phyloP scores from a whole-genome alignment of 1,284 basidiomycete species.

The Albatrellus sp. region DNA sequence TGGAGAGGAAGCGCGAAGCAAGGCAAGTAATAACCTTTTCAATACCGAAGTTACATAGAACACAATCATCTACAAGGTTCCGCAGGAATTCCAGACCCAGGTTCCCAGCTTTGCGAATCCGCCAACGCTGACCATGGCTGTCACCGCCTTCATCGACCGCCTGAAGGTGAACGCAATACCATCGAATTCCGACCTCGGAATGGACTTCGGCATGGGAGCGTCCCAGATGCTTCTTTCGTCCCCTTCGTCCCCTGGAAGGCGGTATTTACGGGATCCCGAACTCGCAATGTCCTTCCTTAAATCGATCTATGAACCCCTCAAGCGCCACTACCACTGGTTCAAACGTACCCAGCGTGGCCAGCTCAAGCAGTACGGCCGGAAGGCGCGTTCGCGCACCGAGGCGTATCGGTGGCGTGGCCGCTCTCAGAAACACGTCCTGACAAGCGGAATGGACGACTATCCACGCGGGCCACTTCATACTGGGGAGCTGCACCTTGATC shows the following conservation, averaged over 20 bases:
- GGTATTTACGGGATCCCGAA: constrained; percentile 43
- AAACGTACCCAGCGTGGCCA: constrained; percentile 85
- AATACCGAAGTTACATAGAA: constrained; percentile 2
- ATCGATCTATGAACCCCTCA: constrained; percentile 74
- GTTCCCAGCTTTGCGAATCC: constrained; percentile 91
- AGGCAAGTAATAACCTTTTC: constrained; percentile 27
- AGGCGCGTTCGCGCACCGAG: constrained; percentile 74
- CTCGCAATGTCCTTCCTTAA: constrained; percentile 59
- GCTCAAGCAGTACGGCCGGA: constrained; percentile 79
- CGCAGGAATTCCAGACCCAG: constrained; percentile 81
- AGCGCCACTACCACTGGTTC: constrained; percentile 93
- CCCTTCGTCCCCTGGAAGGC: constrained; percentile 21
- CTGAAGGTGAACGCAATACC: constrained; percentile 38
- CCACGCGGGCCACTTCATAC: constrained; percentile 79
- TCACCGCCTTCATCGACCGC: constrained; percentile 77
- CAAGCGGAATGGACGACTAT: constrained; percentile 93
- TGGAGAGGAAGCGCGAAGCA: constrained; percentile 89
- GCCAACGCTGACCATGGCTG: constrained; percentile 84
- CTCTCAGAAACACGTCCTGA: constrained; percentile 76
- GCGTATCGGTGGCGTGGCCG: constrained; percentile 93
- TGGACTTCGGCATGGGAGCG: constrained; percentile 39
- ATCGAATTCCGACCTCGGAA: constrained; percentile 48
- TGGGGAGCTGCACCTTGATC: constrained; percentile 86
- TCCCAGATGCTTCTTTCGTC: constrained; percentile 32
- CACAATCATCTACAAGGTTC: constrained; percentile 41